Evolutionary conservation across 441 rosid genomes (phyloP), one percentile per base, ranked within the genome.

Genomic region (Gossypium aridum): DNA sequence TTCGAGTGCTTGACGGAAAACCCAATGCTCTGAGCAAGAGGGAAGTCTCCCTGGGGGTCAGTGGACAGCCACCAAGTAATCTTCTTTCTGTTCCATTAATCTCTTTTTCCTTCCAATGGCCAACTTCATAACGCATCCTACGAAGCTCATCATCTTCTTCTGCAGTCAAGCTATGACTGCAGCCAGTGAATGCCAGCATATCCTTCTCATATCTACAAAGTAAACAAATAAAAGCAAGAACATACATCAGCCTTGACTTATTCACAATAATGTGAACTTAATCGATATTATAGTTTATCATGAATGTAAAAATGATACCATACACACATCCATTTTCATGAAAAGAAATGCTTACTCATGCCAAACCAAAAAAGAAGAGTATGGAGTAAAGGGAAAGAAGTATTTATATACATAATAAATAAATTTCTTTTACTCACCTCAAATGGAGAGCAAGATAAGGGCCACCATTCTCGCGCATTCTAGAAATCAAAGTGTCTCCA

Each of bases 121-220:
- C 77, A 64, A 90, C 94, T 78, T 90, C 94, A 80, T 89, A 89
- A 22, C 93, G 86, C 99, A 94, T 91, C 82, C 64, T 85, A 0
- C 82, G 82, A 63, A 94, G 84, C 80, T 94, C 98, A 61, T 83
- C 93, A 72, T 87, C 96, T 83, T 94, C 99, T 83, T 88, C 92
- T 39, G 84, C 76, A 17, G 88, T 91, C 86, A 94, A 88, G 78
- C 82, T 85, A 71, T 92, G 94, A 81, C 97, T 91, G 75, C 98
- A 94, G 71, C 99, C 97, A 1, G 98, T 92, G 80, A 92, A 94
- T 80, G 98, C 95, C 76, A 94, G 90, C 99, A 92, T 92, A 81
- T 94, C 99, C 79, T 91, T 94, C 85, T 94, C 98, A 71, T 92
- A 92, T 90, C 98, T 94, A 79, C 59, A 60, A 67, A 43, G 64